These are phyloP conservation scores for Castanospermum australe DNA, from an alignment of 306 rosid genomes.

Conservation along the genomic window DNA sequence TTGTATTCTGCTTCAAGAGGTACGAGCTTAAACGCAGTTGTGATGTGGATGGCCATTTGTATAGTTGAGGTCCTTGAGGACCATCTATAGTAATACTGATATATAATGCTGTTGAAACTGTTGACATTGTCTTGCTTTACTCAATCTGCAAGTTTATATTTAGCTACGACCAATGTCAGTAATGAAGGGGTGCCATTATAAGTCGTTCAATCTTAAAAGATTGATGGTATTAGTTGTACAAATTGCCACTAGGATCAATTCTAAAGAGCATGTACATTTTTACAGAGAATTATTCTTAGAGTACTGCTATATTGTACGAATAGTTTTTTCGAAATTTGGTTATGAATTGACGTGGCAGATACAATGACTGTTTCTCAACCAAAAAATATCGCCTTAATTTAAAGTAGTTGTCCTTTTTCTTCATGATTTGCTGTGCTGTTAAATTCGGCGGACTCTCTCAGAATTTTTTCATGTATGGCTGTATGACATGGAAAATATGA, in stretches of 20 bases:
- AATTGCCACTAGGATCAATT: constrained; percentile 24
- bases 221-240: constrained; percentile 24
- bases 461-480: background rate
- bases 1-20: constrained; percentile 16
- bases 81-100: constrained; percentile 27
- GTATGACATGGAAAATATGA: background rate
- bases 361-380: too few species aligned
- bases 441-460: constrained; percentile 12
- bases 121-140: constrained; percentile 18
- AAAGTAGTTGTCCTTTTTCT: background rate
- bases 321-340: too few species aligned
- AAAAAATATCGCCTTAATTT: too few species aligned
- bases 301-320: too few species aligned
- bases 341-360: too few species aligned
- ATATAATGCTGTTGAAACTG: background rate
- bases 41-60: constrained; percentile 9
- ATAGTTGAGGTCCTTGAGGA: constrained; percentile 8
- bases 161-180: constrained; percentile 12
- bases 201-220: constrained; percentile 12
- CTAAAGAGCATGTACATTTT: background rate
- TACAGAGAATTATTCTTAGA: background rate
- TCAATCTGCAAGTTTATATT: constrained; percentile 24
- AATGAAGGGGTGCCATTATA: constrained; percentile 12
- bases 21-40: constrained; percentile 27
- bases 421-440: background rate